Conservation (phyloP, 306 rosid species). For the Geum urbanum region DNA sequence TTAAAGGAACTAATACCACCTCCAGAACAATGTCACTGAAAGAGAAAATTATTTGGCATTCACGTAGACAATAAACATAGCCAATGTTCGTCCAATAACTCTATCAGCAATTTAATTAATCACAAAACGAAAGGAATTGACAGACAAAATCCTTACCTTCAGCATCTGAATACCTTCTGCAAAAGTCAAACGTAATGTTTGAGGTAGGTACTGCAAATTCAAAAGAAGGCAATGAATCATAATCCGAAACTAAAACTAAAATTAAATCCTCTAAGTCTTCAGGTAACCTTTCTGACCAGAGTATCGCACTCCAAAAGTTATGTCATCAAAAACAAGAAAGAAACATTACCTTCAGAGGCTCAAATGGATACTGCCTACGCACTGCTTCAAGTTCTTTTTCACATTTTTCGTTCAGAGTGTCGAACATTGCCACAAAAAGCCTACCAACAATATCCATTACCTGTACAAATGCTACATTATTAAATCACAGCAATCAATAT, state of each 20-base stretch:
- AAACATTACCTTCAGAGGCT: constrained; percentile 73
- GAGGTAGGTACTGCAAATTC: constrained; percentile 69
- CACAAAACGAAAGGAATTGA: neutral
- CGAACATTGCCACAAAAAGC: constrained; percentile 71
- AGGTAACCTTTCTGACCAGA: neutral
- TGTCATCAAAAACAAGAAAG: constrained; percentile 1
- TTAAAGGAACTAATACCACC: neutral
- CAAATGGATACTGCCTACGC: constrained; percentile 70
- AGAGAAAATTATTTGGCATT: no score
- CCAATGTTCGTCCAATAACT: no score
- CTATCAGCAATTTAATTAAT: neutral
- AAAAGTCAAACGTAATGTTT: constrained; percentile 71
- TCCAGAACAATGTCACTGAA: neutral
- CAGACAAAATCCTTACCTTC: constrained; percentile 37
- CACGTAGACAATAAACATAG: no score
- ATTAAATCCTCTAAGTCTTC: neutral
- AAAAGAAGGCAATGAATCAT: neutral
- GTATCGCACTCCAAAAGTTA: constrained; percentile 1
- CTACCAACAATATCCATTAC: constrained; percentile 78
- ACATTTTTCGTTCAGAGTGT: constrained; percentile 59
- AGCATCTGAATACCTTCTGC: constrained; percentile 96
- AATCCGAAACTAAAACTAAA: constrained; percentile 24
- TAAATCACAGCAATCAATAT: constrained; percentile 15
- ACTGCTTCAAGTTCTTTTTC: constrained; percentile 76
- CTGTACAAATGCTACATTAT: constrained; percentile 39